Conservation (phyloP, 2,329 filamentous ascomycete genomes). For the Hysterium pulicare region DNA sequence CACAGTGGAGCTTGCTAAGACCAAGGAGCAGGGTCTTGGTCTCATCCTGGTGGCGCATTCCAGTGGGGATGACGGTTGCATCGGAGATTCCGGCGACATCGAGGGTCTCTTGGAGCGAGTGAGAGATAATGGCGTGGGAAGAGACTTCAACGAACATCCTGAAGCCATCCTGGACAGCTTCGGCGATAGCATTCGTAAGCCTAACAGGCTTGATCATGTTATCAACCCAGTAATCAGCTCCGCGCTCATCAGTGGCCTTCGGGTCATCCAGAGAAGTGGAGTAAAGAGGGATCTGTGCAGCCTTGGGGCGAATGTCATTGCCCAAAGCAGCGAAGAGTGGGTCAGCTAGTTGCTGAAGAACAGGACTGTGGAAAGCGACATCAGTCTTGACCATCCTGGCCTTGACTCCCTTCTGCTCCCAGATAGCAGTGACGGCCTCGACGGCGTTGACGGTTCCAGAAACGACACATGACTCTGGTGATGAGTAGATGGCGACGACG, state of each 20-base stretch:
- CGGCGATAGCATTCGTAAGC: slow-evolving; percentile 35
- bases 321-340: slow-evolving; percentile 26
- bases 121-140: slow-evolving; percentile 40
- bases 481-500: slow-evolving; percentile 35
- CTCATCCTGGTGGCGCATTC: slow-evolving; percentile 26
- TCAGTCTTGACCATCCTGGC: slow-evolving; percentile 38
- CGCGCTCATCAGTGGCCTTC: slow-evolving; percentile 18
- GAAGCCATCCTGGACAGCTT: slow-evolving; percentile 37
- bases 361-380: slow-evolving; percentile 42
- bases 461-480: slow-evolving; percentile 36
- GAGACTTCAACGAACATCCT: slow-evolving; percentile 43
- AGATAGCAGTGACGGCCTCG: slow-evolving; percentile 14
- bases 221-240: slow-evolving; percentile 37
- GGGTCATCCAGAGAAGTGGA: slow-evolving; percentile 33
- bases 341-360: slow-evolving; percentile 29
- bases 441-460: slow-evolving; percentile 24
- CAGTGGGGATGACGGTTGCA: slow-evolving; percentile 27
- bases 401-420: slow-evolving; percentile 25
- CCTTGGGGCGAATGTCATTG: slow-evolving; percentile 10
- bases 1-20: slow-evolving; percentile 27
- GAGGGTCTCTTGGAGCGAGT: slow-evolving; percentile 43
- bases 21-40: slow-evolving; percentile 24
- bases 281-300: slow-evolving; percentile 30
- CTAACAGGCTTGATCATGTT: slow-evolving; percentile 41
- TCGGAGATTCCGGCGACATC: slow-evolving; percentile 30